Conservation (phyloP, 805 yeast genomes). For the Candida wancherniae region DNA sequence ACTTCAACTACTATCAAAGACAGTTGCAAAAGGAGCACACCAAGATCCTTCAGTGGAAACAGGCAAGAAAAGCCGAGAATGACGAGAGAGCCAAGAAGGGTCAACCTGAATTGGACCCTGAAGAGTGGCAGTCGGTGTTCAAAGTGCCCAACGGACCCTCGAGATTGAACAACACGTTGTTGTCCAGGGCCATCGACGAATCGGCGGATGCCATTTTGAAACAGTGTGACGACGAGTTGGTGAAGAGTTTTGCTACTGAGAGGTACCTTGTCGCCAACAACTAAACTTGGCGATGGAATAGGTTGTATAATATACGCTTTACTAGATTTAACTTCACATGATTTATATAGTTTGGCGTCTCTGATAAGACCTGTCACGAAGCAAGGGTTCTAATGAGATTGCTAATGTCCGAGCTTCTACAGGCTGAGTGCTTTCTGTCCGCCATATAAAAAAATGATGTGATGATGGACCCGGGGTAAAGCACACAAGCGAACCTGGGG, state of each 20-base stretch:
- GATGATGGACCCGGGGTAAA: too few species aligned
- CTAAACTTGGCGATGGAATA: constrained; percentile 8
- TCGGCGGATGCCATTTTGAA: constrained; percentile 69
- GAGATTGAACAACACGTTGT: constrained; percentile 65
- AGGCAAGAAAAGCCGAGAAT: constrained; percentile 62
- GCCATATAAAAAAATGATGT: too few species aligned
- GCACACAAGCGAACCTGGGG: too few species aligned
- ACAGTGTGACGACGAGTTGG: constrained; percentile 60
- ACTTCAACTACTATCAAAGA: constrained; percentile 78
- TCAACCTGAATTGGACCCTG: constrained; percentile 49
- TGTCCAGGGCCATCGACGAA: constrained; percentile 62
- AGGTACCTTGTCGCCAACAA: constrained; percentile 39
- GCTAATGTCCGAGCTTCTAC: too few species aligned
- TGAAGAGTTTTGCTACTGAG: constrained; percentile 57
- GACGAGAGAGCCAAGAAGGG: constrained; percentile 54
- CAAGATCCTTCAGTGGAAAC: constrained; percentile 72
- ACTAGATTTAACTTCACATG: too few species aligned
- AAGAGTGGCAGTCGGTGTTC: constrained; percentile 64
- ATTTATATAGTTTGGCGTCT: too few species aligned
- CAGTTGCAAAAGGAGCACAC: constrained; percentile 63
- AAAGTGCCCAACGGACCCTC: constrained; percentile 72
- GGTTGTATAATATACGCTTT: too few species aligned
- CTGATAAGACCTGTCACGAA: too few species aligned
- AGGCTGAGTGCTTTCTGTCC: too few species aligned
- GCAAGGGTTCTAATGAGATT: too few species aligned